These are phyloP conservation scores for Elaeagnus macrophylla DNA, from an alignment of 306 rosid genomes.

Conservation along the genomic window DNA sequence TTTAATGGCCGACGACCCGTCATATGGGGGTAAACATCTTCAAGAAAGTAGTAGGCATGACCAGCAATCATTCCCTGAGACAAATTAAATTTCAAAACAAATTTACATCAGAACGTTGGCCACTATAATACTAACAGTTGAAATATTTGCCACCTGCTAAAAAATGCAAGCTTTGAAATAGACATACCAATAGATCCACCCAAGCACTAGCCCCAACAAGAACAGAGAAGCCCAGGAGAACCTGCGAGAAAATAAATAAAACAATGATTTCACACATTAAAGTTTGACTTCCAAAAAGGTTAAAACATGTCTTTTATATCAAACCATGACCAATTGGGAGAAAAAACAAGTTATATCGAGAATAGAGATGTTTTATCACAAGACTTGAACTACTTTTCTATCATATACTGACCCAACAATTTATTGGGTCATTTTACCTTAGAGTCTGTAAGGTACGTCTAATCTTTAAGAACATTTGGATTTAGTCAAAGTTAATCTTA, in stretches of 20 bases:
- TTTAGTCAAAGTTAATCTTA: too few relatives aligned
- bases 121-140: too few relatives aligned
- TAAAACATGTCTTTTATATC: neutral
- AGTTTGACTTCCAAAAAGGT: neutral
- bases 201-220: slow-evolving; percentile 98
- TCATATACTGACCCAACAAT: too few relatives aligned
- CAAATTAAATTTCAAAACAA: neutral
- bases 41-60: slow-evolving; percentile 91
- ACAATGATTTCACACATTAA: neutral
- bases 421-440: too few relatives aligned
- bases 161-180: neutral
- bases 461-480: too few relatives aligned
- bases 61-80: slow-evolving; percentile 97
- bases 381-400: too few relatives aligned
- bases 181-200: slow-evolving; percentile 88
- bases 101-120: too few relatives aligned
- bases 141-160: slow-evolving; percentile 1
- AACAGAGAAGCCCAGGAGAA: slow-evolving; percentile 88
- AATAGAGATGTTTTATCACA: too few relatives aligned
- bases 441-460: too few relatives aligned
- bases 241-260: slow-evolving; percentile 31
- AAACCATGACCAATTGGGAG: too few relatives aligned
- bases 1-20: slow-evolving; percentile 71
- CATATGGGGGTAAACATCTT: slow-evolving; percentile 90
- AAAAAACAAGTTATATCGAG: too few relatives aligned